Evolutionary conservation across 352 stramenopile species (phyloP).

Genomic region (Pythium phragmiticola): DNA sequence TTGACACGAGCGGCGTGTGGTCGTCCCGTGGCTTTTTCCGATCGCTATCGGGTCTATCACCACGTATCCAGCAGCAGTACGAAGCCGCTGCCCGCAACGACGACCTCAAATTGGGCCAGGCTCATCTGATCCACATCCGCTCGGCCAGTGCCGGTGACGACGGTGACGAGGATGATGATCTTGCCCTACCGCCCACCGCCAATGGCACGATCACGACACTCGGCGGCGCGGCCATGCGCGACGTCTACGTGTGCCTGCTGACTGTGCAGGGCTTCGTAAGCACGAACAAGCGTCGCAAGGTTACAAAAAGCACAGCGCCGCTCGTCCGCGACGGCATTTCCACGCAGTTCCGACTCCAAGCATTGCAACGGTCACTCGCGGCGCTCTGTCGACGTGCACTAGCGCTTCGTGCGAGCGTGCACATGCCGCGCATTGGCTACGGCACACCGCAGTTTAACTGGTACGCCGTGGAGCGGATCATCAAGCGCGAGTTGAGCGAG

Average conservation of each 20-base stretch:
- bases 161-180: constrained; percentile 6
- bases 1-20: constrained; percentile 75
- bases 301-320: constrained; percentile 4
- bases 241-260: constrained; percentile 61
- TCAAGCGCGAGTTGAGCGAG: constrained; percentile 62
- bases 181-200: not conserved
- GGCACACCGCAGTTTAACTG: constrained; percentile 79
- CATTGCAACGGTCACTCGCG: constrained; percentile 48
- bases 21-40: constrained; percentile 74
- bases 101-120: constrained; percentile 73
- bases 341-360: constrained; percentile 63
- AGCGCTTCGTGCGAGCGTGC: constrained; percentile 46
- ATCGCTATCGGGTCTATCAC: constrained; percentile 49
- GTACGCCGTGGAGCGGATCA: constrained; percentile 76
- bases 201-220: constrained; percentile 5
- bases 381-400: constrained; percentile 38
- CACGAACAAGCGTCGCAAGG: constrained; percentile 37
- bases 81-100: constrained; percentile 48
- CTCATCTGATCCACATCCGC: constrained; percentile 56
- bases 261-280: constrained; percentile 65
- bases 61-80: constrained; percentile 58
- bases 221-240: not conserved
- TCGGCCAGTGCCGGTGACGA: not conserved
- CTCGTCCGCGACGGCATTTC: constrained; percentile 57
- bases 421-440: constrained; percentile 79